These are phyloP conservation scores for Tetrahymena elliotti DNA, from an alignment of 73 alveolate species.

Conservation along the genomic window DNA sequence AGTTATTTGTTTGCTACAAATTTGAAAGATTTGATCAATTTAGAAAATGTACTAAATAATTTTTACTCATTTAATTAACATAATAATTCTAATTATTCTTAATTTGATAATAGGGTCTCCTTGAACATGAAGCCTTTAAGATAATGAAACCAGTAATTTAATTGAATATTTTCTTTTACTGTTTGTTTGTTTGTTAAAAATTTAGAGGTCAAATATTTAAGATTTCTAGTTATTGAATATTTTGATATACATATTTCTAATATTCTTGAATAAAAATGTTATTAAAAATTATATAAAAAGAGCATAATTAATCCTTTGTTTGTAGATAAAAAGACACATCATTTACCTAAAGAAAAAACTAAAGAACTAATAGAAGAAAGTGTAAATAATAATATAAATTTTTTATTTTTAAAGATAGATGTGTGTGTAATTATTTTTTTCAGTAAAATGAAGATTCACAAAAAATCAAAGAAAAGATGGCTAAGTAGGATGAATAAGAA, in stretches of 20 bases:
- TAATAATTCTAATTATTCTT: not conserved
- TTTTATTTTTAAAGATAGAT: no score
- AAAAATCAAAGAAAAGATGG: not conserved
- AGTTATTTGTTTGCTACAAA: not conserved
- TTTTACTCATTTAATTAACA: not conserved
- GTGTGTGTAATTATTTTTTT: no score
- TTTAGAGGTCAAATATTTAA: no score
- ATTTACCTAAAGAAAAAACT: not conserved
- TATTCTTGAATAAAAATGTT: no score
- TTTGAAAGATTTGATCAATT: not conserved
- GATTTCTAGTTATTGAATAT: no score
- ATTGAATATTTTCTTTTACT: not conserved
- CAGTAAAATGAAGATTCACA: not conserved
- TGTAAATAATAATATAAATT: not conserved
- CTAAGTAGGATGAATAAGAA: not conserved
- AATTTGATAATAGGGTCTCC: not conserved
- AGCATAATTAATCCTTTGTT: not conserved
- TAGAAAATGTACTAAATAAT: not conserved
- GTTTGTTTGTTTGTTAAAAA: not conserved
- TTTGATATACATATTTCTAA: no score
- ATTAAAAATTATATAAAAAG: not conserved
- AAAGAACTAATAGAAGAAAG: not conserved
- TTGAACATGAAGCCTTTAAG: not conserved
- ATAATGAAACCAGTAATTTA: not conserved
- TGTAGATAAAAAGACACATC: not conserved